Percentiles rank a stretch among this genome's conserved stretches.
These are phyloP conservation scores for Plasmodium fragile DNA, from an alignment of 169 alveolate species.

Conservation along the genomic window DNA sequence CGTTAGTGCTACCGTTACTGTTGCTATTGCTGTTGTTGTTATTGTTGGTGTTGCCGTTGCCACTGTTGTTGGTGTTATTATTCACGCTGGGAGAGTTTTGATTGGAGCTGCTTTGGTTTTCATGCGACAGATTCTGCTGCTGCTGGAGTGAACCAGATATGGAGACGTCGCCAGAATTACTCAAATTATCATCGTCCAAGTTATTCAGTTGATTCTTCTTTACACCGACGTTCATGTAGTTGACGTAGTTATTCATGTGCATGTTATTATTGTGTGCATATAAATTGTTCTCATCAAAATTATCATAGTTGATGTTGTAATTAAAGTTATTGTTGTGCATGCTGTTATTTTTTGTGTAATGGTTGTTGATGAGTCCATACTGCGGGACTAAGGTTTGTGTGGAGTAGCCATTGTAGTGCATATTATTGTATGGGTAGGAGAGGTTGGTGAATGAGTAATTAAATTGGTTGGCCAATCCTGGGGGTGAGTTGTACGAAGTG, in stretches of 20 bases:
- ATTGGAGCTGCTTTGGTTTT: constrained; percentile 29
- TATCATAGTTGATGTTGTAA: constrained; percentile 63
- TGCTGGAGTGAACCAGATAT: constrained; percentile 48
- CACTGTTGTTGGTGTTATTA: not conserved
- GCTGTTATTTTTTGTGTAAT: constrained; percentile 49
- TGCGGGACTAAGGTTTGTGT: constrained; percentile 68
- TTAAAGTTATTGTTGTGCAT: constrained; percentile 52
- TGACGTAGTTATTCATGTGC: constrained; percentile 67
- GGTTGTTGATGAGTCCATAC: constrained; percentile 46
- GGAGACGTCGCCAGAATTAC: constrained; percentile 64
- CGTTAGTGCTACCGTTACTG: not conserved
- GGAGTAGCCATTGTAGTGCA: constrained; percentile 57
- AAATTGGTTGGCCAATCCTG: constrained; percentile 68
- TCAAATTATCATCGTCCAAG: constrained; percentile 52
- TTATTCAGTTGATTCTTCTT: constrained; percentile 50
- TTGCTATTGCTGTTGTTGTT: not conserved
- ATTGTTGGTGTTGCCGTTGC: not conserved
- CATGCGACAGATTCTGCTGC: constrained; percentile 17
- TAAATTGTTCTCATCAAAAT: constrained; percentile 56
- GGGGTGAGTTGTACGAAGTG: constrained; percentile 65
- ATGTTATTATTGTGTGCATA: constrained; percentile 51
- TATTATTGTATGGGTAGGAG: constrained; percentile 66
- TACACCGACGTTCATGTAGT: constrained; percentile 47
- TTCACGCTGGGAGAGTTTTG: constrained; percentile 37
- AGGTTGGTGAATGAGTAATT: constrained; percentile 44